Evolutionary conservation across 2,329 filamentous ascomycete genomes (phyloP).

Genomic region (Xylaria multiplex): DNA sequence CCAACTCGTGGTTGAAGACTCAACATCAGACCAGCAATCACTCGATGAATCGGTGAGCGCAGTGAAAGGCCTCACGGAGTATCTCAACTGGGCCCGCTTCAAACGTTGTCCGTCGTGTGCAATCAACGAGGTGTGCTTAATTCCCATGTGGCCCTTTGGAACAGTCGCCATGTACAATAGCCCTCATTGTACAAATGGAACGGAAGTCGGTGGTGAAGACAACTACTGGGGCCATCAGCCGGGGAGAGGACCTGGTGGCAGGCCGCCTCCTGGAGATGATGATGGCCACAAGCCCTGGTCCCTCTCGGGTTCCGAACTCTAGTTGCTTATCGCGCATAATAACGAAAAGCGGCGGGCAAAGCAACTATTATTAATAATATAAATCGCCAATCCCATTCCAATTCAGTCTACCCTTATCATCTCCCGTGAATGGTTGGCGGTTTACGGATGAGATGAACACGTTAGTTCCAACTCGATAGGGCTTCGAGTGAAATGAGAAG

Average conservation of each 20-base stretch:
- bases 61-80: conserved; percentile 41
- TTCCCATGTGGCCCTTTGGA: conserved; percentile 55
- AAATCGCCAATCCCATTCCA: too few species aligned
- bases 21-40: conserved; percentile 20
- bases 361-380: too few species aligned
- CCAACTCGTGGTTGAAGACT: conserved; percentile 39
- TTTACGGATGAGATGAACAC: too few species aligned
- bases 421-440: too few species aligned
- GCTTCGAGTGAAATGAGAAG: too few species aligned
- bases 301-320: not conserved
- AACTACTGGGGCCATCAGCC: conserved; percentile 35
- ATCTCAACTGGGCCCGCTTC: conserved; percentile 51
- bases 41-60: conserved; percentile 24
- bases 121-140: conserved; percentile 50
- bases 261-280: not conserved
- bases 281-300: not conserved
- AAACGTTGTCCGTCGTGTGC: conserved; percentile 50
- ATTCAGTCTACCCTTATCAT: too few species aligned
- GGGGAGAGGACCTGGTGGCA: not conserved
- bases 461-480: too few species aligned
- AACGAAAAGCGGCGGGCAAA: too few species aligned
- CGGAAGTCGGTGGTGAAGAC: conserved; percentile 26
- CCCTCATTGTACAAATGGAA: conserved; percentile 46
- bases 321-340: too few species aligned
- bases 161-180: conserved; percentile 46